Evolutionary conservation across 345 rosid species (phyloP).

Genomic region (Clarkia xantiana): DNA sequence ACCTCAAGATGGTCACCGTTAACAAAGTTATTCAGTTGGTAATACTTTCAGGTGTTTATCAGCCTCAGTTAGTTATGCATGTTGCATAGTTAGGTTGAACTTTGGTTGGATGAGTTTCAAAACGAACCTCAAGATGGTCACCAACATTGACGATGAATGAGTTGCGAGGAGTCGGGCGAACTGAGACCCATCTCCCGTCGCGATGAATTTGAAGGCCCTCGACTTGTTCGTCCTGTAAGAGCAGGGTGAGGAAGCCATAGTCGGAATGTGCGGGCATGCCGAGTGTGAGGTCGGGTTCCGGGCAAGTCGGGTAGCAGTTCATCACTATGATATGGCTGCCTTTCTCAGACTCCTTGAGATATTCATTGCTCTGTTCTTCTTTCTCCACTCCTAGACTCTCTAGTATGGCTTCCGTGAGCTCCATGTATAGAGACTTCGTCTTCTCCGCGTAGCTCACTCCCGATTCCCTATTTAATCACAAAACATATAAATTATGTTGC

Average conservation of each 20-base stretch:
- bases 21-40: no score
- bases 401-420: conserved; percentile 19
- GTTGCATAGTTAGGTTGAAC: no score
- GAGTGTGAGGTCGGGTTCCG: conserved; percentile 23
- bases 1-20: no score
- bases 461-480: conserved; percentile 12
- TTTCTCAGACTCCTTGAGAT: conserved; percentile 4
- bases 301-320: conserved; percentile 26
- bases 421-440: conserved; percentile 13
- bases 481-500: background rate
- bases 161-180: conserved; percentile 13
- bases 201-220: conserved; percentile 25
- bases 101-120: background rate
- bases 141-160: conserved; percentile 23
- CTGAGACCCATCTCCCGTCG: conserved; percentile 20
- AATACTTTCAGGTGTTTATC: no score
- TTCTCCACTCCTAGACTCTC: conserved; percentile 19
- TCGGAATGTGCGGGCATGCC: conserved; percentile 28
- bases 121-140: conserved; percentile 30
- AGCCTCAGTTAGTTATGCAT: no score
- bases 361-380: background rate
- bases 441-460: conserved; percentile 16
- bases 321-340: conserved; percentile 15
- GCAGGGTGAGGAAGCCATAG: conserved; percentile 25
- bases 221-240: conserved; percentile 22